A percentile compares a stretch with the other conserved stretches of the same genome.
These are phyloP conservation scores for Corylus americana DNA, from an alignment of 306 rosid species.

Conservation along the genomic window DNA sequence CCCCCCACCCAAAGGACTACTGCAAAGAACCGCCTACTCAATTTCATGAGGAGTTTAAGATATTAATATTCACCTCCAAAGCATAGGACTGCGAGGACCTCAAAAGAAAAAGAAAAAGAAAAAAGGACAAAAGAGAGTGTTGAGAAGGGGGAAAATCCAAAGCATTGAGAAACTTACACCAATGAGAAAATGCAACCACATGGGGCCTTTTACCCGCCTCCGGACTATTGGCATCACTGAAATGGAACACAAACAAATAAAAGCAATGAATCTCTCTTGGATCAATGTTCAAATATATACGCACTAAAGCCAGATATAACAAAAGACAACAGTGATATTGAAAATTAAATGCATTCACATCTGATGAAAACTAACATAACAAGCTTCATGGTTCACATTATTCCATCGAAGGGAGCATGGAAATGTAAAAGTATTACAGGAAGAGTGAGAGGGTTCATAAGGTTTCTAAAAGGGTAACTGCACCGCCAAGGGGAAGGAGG, in stretches of 20 bases:
- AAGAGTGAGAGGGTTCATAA: neutral
- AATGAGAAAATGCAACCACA: slow-evolving; percentile 90
- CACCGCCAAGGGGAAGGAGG: neutral
- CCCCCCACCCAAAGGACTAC: neutral
- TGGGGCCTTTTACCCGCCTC: slow-evolving; percentile 74
- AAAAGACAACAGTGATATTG: neutral
- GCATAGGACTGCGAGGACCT: neutral
- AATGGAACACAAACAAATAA: slow-evolving; percentile 26
- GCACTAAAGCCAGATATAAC: neutral
- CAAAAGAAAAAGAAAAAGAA: neutral
- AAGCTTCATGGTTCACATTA: neutral
- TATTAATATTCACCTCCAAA: neutral
- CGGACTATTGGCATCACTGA: slow-evolving; percentile 87
- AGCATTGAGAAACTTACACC: slow-evolving; percentile 64
- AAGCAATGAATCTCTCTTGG: neutral
- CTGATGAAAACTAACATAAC: neutral
- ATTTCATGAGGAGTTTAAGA: neutral
- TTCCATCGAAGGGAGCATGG: neutral
- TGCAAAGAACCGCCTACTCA: neutral
- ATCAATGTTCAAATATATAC: neutral
- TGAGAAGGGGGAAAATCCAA: slow-evolving; percentile 1
- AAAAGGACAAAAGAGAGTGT: neutral
- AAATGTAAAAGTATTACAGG: neutral
- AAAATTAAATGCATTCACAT: neutral
- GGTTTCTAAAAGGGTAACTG: neutral